Base-by-base conservation (phyloP, 2,329 filamentous ascomycete species). In the Monosporascus sp. region DNA sequence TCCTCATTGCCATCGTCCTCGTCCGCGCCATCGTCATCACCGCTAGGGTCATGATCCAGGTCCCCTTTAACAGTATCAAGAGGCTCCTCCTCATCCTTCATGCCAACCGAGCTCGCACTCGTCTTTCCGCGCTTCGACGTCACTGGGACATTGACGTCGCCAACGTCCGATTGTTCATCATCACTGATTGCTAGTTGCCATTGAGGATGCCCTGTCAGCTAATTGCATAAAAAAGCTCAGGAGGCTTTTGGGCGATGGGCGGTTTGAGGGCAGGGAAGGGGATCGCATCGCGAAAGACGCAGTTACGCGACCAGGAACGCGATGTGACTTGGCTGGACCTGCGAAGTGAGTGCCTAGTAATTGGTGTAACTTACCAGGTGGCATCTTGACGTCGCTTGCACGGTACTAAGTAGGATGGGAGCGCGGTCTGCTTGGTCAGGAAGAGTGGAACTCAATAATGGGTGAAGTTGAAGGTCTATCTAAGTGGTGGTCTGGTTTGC, bases 121-220 rank as follows among this genome's bases (percentile, higher is more conserved):
- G 50, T 4, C 44, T 53, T 57, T 24, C 19, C 52, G 54, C 60
- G 58, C 51, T 59, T 60, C 26, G 54, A 48, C 17, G 35, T 45
- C 7, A 63, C 41, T 49, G 60, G 49, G 37, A 62, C 53, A 41
- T 60, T 26, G 49, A 62, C 27, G 50, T 65, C 63, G 52, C 60
- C 65, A 22, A 48, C 38, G 11, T 71, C 74, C 2, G 74, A 76
- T 26, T 58, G 57, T 24, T 74, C 73, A 26, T 75, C 72, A 55
- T 75, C 74, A 58, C 73, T 76, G 38, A 75, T 68, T 16, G 72
- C 74, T 73, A 37, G 51, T 38, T 2, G 31, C 48, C 9, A 55
- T 27, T 22, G 49, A 60, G 45, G 58, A 49, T 43, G 37, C 20
- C 49, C 37, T 44, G 20, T 24, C 27, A 22, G 37, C 17, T 6